Percentiles rank a stretch among this genome's conserved stretches.
Evolutionary conservation across 768 basidiomycete species (phyloP).

Genomic region (Rhodotorula kratochvilovae): DNA sequence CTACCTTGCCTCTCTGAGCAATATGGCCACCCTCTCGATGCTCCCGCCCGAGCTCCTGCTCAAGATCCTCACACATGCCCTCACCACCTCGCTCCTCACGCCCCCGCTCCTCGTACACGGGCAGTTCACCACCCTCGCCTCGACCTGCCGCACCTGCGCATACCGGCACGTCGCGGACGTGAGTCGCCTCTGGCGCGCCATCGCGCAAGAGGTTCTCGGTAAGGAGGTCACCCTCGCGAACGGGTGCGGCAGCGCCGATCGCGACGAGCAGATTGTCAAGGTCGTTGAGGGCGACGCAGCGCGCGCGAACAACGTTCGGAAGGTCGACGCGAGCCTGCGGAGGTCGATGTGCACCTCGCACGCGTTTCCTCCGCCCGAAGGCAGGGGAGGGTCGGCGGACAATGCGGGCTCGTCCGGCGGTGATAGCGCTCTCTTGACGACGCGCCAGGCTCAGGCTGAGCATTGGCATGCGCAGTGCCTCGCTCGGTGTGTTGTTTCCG

Average conservation of each 20-base stretch:
- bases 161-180: slow-evolving; percentile 19
- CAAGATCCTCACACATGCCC: slow-evolving; percentile 14
- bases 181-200: neutral
- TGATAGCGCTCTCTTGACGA: neutral
- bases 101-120: slow-evolving; percentile 11
- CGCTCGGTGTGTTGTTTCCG: neutral
- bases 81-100: slow-evolving; percentile 7
- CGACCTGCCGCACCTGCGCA: slow-evolving; percentile 15
- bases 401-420: neutral
- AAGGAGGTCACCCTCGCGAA: slow-evolving; percentile 8
- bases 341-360: neutral
- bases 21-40: neutral
- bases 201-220: neutral
- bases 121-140: slow-evolving; percentile 11
- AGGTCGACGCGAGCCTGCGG: slow-evolving; percentile 15
- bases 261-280: slow-evolving; percentile 15
- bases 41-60: slow-evolving; percentile 23
- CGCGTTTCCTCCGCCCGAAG: neutral
- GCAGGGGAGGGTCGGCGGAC: neutral
- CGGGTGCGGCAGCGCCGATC: slow-evolving; percentile 2
- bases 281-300: neutral
- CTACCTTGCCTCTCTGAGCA: neutral
- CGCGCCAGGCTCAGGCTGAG: neutral
- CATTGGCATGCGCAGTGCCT: neutral
- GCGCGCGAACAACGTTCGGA: neutral